A percentile compares a stretch with the other conserved stretches of the same genome.
Conservation (phyloP, 1,139 yeast species). For the Zygosaccharomyces pseudobailii region DNA sequence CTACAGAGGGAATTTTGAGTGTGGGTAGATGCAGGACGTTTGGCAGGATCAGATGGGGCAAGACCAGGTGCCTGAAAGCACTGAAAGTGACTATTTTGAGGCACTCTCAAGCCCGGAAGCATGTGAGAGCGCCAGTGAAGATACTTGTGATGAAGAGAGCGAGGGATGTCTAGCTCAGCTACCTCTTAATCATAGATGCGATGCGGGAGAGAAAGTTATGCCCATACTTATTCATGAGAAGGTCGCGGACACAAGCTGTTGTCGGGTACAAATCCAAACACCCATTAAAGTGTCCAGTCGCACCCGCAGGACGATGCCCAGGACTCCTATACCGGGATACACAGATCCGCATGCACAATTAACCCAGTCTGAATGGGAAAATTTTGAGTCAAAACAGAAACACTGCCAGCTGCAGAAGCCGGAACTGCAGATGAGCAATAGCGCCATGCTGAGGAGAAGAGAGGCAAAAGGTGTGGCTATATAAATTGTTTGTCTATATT, state of each 20-base stretch:
- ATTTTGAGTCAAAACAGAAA: neutral
- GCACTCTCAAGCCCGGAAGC: slow-evolving; percentile 5
- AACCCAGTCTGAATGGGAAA: neutral
- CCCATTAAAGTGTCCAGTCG: slow-evolving; percentile 5
- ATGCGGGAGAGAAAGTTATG: neutral
- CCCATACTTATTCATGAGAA: slow-evolving; percentile 7
- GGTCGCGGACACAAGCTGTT: slow-evolving; percentile 1
- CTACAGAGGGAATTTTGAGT: neutral
- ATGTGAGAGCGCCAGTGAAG: slow-evolving; percentile 5
- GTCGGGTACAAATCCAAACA: slow-evolving; percentile 10
- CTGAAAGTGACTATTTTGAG: slow-evolving; percentile 2
- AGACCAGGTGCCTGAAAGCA: neutral
- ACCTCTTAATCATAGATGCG: neutral
- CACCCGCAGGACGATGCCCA: slow-evolving; percentile 5
- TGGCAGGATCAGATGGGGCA: neutral
- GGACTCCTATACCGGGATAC: slow-evolving; percentile 14
- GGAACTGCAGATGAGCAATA: slow-evolving; percentile 13
- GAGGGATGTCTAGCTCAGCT: neutral
- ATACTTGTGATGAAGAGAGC: slow-evolving; percentile 6
- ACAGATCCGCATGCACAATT: slow-evolving; percentile 1
- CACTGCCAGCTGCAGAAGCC: neutral
- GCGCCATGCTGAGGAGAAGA: slow-evolving; percentile 16
- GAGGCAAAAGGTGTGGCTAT: slow-evolving; percentile 11
- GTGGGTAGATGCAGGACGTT: neutral
- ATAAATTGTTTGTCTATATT: slow-evolving; percentile 1